Conservation (phyloP, 164 flowering plant genomes). For the Kalanchoe fedtschenkoi region DNA sequence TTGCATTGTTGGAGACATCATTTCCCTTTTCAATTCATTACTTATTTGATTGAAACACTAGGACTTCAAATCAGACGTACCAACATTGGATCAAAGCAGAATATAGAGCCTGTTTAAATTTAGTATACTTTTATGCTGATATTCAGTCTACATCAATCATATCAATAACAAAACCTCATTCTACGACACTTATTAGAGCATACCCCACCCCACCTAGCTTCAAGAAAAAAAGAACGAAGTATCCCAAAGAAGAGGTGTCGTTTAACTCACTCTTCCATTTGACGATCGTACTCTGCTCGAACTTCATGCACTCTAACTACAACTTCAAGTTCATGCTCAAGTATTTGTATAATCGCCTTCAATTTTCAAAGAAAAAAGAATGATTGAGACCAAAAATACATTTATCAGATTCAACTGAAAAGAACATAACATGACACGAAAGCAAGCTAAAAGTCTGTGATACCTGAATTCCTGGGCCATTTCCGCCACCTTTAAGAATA, state of each 20-base stretch:
- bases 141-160: too few relatives aligned
- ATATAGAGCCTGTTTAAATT: too few relatives aligned
- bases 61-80: too few relatives aligned
- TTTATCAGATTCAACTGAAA: too few relatives aligned
- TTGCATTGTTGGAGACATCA: not conserved
- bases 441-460: not conserved
- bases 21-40: not conserved
- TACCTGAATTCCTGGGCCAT: slow-evolving; percentile 75
- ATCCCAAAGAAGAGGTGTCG: not conserved
- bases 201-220: not conserved
- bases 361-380: slow-evolving; percentile 3
- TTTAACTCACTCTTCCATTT: slow-evolving; percentile 75
- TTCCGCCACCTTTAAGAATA: slow-evolving; percentile 39
- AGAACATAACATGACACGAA: too few relatives aligned
- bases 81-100: too few relatives aligned
- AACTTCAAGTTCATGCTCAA: slow-evolving; percentile 96
- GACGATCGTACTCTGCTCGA: slow-evolving; percentile 77
- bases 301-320: slow-evolving; percentile 86
- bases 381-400: not conserved
- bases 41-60: too few relatives aligned
- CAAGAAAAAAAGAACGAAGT: not conserved
- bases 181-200: too few relatives aligned
- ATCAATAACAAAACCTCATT: too few relatives aligned
- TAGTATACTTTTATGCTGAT: too few relatives aligned
- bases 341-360: slow-evolving; percentile 75